These are phyloP conservation scores for Acephala macrosclerotiorum DNA, from an alignment of 2,329 filamentous ascomycete species.

Conservation along the genomic window DNA sequence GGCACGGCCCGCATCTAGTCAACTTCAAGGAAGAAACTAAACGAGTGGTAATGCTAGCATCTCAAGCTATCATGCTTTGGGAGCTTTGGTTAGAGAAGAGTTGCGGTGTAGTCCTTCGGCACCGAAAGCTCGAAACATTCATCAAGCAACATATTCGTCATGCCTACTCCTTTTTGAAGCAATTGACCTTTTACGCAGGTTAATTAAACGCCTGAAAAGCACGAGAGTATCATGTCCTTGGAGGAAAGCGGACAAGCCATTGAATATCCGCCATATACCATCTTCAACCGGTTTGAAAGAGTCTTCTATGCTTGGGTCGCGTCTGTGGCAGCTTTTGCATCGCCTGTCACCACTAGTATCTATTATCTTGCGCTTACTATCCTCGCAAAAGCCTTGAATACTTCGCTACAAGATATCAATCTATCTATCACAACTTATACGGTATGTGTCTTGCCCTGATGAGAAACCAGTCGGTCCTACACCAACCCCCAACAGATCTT, in stretches of 20 bases:
- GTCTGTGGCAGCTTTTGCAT: constrained; percentile 25
- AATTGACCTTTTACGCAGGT: not conserved
- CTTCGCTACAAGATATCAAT: constrained; percentile 26
- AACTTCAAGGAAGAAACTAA: not conserved
- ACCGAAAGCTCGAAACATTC: not conserved
- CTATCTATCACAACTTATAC: constrained; percentile 31
- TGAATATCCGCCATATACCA: not conserved
- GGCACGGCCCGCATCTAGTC: constrained; percentile 6
- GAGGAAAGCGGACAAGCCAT: not conserved
- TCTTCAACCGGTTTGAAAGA: constrained; percentile 3
- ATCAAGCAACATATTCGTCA: not conserved
- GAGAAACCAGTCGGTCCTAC: not conserved
- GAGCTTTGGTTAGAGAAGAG: not conserved
- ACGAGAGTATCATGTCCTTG: not conserved
- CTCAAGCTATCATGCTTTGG: constrained; percentile 2
- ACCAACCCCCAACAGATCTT: not conserved
- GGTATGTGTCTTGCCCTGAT: constrained; percentile 5
- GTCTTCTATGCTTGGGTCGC: constrained; percentile 14
- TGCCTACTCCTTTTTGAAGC: not conserved
- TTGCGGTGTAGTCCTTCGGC: constrained; percentile 1
- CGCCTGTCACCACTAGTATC: constrained; percentile 28
- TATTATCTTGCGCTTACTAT: constrained; percentile 31
- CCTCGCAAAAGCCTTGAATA: constrained; percentile 26
- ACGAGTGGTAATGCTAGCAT: not conserved
- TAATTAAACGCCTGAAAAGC: not conserved